phyloP scores from a whole-genome alignment of 2,329 filamentous ascomycete species.

The Colletotrichum cuscutae region DNA sequence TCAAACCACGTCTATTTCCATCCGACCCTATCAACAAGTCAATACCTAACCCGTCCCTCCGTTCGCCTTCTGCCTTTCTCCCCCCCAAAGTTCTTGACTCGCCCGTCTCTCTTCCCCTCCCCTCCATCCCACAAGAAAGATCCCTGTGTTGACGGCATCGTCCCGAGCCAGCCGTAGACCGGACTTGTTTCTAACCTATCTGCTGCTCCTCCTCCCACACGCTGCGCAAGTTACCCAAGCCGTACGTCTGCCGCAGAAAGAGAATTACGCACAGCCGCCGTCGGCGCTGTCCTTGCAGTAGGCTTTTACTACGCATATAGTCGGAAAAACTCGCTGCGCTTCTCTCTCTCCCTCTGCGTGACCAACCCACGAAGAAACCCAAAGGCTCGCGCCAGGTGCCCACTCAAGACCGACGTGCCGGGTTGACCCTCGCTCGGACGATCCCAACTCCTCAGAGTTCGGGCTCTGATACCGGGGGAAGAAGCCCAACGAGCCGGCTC shows the following conservation, averaged over 20 bases:
- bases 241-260: background rate
- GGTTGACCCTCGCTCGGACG: slow-evolving; percentile 32
- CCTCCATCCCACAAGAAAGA: background rate
- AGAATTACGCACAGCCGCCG: background rate
- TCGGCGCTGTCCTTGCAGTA: background rate
- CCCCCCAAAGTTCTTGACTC: background rate
- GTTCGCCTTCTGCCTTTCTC: background rate
- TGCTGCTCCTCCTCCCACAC: background rate
- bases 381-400: background rate
- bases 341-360: background rate
- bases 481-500: slow-evolving; percentile 1
- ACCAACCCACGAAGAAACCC: background rate
- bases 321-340: background rate
- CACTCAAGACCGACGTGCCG: background rate
- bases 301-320: background rate
- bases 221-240: background rate
- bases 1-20: background rate
- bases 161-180: background rate
- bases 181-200: background rate
- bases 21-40: background rate
- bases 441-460: slow-evolving; percentile 2
- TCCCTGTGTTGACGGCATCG: background rate
- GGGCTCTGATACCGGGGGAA: slow-evolving; percentile 30
- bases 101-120: background rate
- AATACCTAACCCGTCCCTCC: background rate